phyloP scores from a whole-genome alignment of 2,329 filamentous ascomycete genomes.

The Monilinia polystroma region DNA sequence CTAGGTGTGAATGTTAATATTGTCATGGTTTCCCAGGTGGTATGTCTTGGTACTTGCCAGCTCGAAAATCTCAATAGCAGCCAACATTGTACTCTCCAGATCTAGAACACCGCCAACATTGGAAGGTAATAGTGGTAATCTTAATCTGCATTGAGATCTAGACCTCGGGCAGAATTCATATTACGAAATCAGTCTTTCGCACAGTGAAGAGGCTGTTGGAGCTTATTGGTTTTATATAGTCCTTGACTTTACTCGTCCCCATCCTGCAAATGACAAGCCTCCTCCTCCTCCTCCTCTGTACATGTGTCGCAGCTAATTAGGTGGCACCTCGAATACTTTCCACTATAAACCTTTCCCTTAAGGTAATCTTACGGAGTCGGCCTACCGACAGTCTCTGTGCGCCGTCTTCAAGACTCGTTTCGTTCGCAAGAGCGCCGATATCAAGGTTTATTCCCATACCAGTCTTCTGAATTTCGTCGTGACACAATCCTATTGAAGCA shows the following conservation, averaged over 20 bases:
- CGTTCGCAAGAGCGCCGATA: too few relatives aligned
- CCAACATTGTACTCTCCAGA: neutral
- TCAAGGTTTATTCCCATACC: too few relatives aligned
- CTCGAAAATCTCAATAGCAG: neutral
- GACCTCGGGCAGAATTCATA: neutral
- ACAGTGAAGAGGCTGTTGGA: neutral
- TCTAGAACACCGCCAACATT: neutral
- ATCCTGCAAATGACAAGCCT: neutral
- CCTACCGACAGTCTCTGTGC: too few relatives aligned
- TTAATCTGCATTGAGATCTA: neutral
- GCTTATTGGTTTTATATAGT: neutral
- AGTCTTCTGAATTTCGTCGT: too few relatives aligned
- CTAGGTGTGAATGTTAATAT: neutral
- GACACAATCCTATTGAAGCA: too few relatives aligned
- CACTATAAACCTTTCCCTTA: too few relatives aligned
- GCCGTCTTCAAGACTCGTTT: too few relatives aligned
- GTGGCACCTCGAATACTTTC: neutral
- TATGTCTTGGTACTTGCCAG: neutral
- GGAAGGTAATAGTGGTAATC: neutral
- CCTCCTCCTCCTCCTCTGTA: neutral
- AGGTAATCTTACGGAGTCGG: too few relatives aligned
- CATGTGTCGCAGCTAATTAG: neutral
- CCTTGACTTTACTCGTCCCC: constrained; percentile 5
- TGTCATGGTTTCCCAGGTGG: neutral
- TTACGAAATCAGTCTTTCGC: neutral